Conservation (phyloP, 163 green algal species). For the Chlorella variabilis region DNA sequence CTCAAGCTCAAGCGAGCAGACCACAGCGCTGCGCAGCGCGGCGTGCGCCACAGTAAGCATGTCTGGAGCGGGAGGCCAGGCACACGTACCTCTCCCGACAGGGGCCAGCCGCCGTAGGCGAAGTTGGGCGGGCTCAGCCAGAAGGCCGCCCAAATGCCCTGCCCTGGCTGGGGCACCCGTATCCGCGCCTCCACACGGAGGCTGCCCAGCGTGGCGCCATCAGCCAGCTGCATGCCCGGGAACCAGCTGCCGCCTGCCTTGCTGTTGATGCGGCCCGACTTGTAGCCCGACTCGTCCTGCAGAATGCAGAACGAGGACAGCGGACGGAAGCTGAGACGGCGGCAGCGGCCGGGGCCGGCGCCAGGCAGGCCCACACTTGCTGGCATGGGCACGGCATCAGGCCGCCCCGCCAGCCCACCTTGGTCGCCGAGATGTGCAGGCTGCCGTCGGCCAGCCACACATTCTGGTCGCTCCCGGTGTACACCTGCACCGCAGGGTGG, state of each 20-base stretch:
- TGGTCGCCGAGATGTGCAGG: conserved; percentile 38
- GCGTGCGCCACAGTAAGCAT: too few species aligned
- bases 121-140: conserved; percentile 32
- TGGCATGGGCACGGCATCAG: too few species aligned
- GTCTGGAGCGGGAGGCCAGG: too few species aligned
- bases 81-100: conserved; percentile 37
- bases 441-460: conserved; percentile 18
- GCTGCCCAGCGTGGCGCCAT: background rate
- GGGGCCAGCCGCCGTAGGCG: conserved; percentile 44
- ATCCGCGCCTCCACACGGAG: conserved; percentile 16
- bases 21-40: too few species aligned
- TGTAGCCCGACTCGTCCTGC: conserved; percentile 22
- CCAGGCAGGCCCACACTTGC: too few species aligned
- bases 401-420: background rate
- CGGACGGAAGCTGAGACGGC: background rate
- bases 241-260: conserved; percentile 21
- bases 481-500: background rate
- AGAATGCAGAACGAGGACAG: background rate
- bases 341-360: too few species aligned
- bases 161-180: background rate
- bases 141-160: conserved; percentile 37
- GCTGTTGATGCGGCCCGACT: conserved; percentile 34
- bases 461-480: background rate
- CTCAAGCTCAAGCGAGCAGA: too few species aligned
- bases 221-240: conserved; percentile 33